Evolutionary conservation across 768 basidiomycete species (phyloP), one percentile per base, ranked within the genome.

Genomic region (Pholiota conissans): DNA sequence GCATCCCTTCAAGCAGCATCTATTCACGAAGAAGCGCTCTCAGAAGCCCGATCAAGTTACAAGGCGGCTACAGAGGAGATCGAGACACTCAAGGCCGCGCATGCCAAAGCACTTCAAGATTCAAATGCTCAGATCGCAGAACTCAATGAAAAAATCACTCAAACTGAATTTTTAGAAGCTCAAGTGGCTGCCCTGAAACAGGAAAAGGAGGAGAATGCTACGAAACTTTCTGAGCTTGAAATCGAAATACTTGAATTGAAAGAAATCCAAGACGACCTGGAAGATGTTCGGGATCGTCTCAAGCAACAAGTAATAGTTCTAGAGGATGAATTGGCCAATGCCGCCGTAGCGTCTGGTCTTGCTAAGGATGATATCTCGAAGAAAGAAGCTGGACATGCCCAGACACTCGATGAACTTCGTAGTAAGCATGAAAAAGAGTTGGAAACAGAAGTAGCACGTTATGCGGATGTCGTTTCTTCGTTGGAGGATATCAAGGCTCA

Each of bases 171-270:
- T 6, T 76, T 90, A 20, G 73, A 78, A 51, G 62, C 75, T 2
- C 82, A 87, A 64, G 59, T 91, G 11, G 70, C 67, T 3, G 73
- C 72, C 29, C 74, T 91, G 59, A 84, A 82, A 68, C 68, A 67
- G 11, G 87, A 90, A 71, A 87, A 84, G 65, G 89, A 89, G 64
- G 90, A 91, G 57, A 84, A 74, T 39, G 81, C 85, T 8, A 76
- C 74, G 65, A 91, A 86, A 70, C 74, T 93, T 3, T 90, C 89
- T 0, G 91, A 94, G 64, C 76, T 92, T 24, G 92, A 94, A 73
- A 74, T 94, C 49, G 90, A 93, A 67, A 79, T 92, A 39, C 70
- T 93, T 56, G 91, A 93, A 72, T 65, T 87, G 58, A 90, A 80
- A 69, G 91, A 94, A 67, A 76, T 76, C 39, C 82, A 84, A 59